Evolutionary conservation across 1,139 yeast species (phyloP).

Genomic region (Magnusiomyces paraingens): DNA sequence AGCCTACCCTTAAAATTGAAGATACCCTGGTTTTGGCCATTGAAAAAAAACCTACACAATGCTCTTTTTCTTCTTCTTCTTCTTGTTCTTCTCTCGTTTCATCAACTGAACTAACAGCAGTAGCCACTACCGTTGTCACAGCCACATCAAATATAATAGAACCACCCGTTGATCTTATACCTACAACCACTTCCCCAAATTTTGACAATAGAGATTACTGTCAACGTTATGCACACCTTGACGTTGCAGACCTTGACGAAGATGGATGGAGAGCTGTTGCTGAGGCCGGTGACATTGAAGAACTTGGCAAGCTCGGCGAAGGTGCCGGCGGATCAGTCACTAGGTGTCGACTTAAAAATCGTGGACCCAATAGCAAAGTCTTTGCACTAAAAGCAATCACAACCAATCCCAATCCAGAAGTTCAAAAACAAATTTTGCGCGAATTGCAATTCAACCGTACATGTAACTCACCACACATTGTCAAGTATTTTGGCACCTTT

Average conservation of each 20-base stretch:
- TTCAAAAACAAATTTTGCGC: slow-evolving; percentile 74
- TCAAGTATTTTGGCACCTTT: slow-evolving; percentile 87
- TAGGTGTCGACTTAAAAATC: slow-evolving; percentile 53
- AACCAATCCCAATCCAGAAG: slow-evolving; percentile 76
- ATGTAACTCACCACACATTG: slow-evolving; percentile 79
- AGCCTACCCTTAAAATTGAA: too few species aligned
- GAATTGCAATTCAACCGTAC: slow-evolving; percentile 83
- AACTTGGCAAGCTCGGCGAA: slow-evolving; percentile 73
- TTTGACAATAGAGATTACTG: background rate
- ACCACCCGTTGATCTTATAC: background rate
- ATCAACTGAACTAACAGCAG: background rate
- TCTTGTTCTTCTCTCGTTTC: too few species aligned
- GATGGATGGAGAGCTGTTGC: slow-evolving; percentile 72
- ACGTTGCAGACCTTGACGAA: slow-evolving; percentile 57
- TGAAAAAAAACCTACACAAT: too few species aligned
- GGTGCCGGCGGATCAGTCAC: slow-evolving; percentile 92
- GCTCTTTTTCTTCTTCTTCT: background rate
- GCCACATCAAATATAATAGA: background rate
- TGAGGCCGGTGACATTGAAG: slow-evolving; percentile 50
- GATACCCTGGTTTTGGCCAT: too few species aligned
- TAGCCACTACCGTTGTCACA: background rate
- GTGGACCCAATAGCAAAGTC: slow-evolving; percentile 34
- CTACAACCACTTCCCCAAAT: background rate
- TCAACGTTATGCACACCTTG: slow-evolving; percentile 21
- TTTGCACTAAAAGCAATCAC: slow-evolving; percentile 82